Evolutionary conservation across 257 asterid species (phyloP).

Genomic region (Solanum ossicruentum): DNA sequence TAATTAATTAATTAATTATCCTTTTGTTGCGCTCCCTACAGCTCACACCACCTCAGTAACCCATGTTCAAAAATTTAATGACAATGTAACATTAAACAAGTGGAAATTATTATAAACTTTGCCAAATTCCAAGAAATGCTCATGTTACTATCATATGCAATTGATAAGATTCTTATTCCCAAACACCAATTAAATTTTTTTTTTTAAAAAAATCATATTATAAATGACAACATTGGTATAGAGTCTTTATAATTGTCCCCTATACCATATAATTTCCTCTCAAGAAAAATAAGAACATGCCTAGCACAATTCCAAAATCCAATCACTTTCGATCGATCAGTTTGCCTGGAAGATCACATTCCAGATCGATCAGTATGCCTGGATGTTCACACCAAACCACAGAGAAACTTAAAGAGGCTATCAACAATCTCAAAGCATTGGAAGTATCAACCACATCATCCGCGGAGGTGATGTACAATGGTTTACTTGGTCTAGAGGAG

Average conservation of each 20-base stretch:
- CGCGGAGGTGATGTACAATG: background rate
- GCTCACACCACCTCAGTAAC: background rate
- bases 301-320: background rate
- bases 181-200: background rate
- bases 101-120: background rate
- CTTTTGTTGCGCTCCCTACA: background rate
- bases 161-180: background rate
- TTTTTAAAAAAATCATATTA: background rate
- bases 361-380: slow-evolving; percentile 21
- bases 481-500: slow-evolving; percentile 4
- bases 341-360: slow-evolving; percentile 7
- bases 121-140: slow-evolving; percentile 5
- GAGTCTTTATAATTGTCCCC: background rate
- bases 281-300: background rate
- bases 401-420: slow-evolving; percentile 10
- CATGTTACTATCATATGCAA: slow-evolving; percentile 4
- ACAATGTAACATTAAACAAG: background rate
- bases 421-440: slow-evolving; percentile 6
- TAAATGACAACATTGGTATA: background rate
- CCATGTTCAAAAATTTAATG: background rate
- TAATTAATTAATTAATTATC: background rate
- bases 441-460: background rate
- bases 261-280: background rate
- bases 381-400: slow-evolving; percentile 17
- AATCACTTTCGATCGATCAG: background rate